Percentiles rank a stretch among this genome's conserved stretches.
phyloP scores from a whole-genome alignment of 495 filamentous ascomycete genomes.

The Penicillium arizonense region DNA sequence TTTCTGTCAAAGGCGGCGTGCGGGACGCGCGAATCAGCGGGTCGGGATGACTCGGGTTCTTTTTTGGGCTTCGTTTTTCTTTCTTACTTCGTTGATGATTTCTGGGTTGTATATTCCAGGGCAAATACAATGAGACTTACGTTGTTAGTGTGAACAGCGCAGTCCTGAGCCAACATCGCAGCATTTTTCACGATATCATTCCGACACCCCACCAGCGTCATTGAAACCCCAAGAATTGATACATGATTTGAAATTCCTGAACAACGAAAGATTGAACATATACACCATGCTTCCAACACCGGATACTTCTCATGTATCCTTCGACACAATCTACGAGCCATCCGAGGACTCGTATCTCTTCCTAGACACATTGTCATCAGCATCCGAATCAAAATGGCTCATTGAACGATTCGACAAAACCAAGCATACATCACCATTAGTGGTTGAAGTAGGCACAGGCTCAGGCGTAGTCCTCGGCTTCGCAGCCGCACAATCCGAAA shows the following conservation, averaged over 20 bases:
- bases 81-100: background rate
- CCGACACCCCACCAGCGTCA: slow-evolving; percentile 2
- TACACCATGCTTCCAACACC: slow-evolving; percentile 82
- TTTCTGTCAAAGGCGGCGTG: slow-evolving; percentile 27
- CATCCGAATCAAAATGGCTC: slow-evolving; percentile 70
- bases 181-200: background rate
- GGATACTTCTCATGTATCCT: slow-evolving; percentile 84
- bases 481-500: slow-evolving; percentile 66
- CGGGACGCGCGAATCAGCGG: slow-evolving; percentile 13
- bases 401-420: slow-evolving; percentile 46
- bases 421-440: slow-evolving; percentile 45
- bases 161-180: background rate
- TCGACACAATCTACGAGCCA: slow-evolving; percentile 85
- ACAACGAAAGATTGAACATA: background rate
- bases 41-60: slow-evolving; percentile 7
- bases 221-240: background rate
- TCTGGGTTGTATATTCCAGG: background rate
- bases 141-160: too few relatives aligned
- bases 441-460: slow-evolving; percentile 87
- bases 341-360: slow-evolving; percentile 95
- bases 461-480: slow-evolving; percentile 92
- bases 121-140: too few relatives aligned
- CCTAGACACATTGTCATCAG: slow-evolving; percentile 83
- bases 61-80: background rate
- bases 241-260: background rate